These are phyloP conservation scores for Pigoraptor vietnamica DNA, from an alignment of 78 protist genomes.

Conservation along the genomic window DNA sequence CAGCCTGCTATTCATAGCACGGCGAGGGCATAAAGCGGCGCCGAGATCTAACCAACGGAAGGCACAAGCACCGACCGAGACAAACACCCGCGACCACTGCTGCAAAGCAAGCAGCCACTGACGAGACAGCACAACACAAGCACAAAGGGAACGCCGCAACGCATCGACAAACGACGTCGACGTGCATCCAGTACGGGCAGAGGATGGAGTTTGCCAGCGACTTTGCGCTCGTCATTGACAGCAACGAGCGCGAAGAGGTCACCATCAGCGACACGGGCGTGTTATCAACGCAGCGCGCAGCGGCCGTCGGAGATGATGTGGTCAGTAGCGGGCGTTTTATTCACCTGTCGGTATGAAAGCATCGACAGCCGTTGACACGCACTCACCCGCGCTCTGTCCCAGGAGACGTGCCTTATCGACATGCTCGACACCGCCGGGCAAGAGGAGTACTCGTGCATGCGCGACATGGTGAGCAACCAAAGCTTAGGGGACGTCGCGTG, in stretches of 20 bases:
- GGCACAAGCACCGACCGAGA: too few species aligned
- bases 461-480: slow-evolving; percentile 11
- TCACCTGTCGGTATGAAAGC: too few species aligned
- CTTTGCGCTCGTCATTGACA: neutral
- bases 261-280: neutral
- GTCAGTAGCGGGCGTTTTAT: too few species aligned
- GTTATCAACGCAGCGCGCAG: neutral
- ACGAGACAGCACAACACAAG: too few species aligned
- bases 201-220: neutral
- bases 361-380: neutral
- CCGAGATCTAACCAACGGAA: too few species aligned
- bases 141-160: neutral
- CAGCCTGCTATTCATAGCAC: too few species aligned
- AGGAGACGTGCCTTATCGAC: neutral
- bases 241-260: neutral
- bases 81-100: too few species aligned
- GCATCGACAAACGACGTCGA: neutral
- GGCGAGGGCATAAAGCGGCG: too few species aligned
- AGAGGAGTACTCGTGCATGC: slow-evolving; percentile 41
- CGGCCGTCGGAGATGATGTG: neutral
- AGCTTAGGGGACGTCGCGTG: too few species aligned
- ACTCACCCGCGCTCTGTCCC: neutral
- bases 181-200: neutral
- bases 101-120: too few species aligned
- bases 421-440: slow-evolving; percentile 31